Base-by-base conservation (phyloP, 73 alveolate genomes). In the Uronychia binucleata region DNA sequence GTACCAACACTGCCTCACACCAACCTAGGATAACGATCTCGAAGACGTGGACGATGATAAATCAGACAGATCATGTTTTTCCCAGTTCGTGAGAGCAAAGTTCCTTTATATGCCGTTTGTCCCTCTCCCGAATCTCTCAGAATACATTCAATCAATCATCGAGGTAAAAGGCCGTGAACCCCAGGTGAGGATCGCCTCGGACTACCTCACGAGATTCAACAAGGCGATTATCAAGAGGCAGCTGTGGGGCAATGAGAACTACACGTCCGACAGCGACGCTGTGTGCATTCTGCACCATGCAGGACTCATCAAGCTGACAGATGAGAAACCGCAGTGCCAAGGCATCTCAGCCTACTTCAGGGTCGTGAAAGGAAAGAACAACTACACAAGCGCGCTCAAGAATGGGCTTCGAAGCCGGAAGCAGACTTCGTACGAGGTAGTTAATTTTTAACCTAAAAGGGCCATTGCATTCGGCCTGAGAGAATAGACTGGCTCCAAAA, bases 251-350 rank as follows among this genome's bases (percentile, higher is more conserved):
- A 93, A 95, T 88, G 99, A 96, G 75, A 90, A 90, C 57, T 96
- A 96, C 85, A 93, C 99, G 30, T 84, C 96, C 30, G 98, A 96
- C 84, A 88, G 97, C 35, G 99, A 96, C 88, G 92, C 94, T 81
- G 99, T 96, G 28, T 96, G 98, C 86, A 96, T 95, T 77, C 90
- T 96, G 77, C 97, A 96, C 80, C 99, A 96, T 89, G 86, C 91
- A 28, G 98, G 98, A 35, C 58, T 78, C 57, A 85, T 91, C 83
- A 88, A 91, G 74, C 91, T 96, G 29, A 85, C 91, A 79, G 97
- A 95, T 77, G 93, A 88, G 30, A 92, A 88, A 59, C 98, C 98
- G 28, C 67, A 92, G 19, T 93, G 79, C 83, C 94, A 93, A 76
- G 99, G 97, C 0, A 84, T 96, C 8, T 79, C 95, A 58, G 96